Evolutionary conservation across 257 asterid species (phyloP).

Genomic region (Salvia splendens): DNA sequence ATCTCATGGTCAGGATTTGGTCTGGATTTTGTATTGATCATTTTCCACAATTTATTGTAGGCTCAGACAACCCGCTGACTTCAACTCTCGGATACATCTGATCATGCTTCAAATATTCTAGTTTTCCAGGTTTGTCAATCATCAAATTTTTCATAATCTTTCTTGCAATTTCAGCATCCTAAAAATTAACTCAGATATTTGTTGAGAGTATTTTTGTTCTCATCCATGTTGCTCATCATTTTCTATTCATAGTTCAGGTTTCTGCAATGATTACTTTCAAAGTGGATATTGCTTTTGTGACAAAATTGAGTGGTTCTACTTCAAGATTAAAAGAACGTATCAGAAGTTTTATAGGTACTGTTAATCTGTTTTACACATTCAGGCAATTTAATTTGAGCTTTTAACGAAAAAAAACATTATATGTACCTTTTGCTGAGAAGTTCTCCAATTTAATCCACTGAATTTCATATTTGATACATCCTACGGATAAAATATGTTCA

Average conservation of each 20-base stretch:
- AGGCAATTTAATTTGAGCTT: too few relatives aligned
- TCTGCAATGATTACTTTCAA: constrained; percentile 77
- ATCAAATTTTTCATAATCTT: constrained; percentile 25
- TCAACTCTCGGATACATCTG: constrained; percentile 90
- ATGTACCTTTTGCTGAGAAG: not conserved
- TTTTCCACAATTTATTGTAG: too few relatives aligned
- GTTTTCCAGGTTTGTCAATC: constrained; percentile 78
- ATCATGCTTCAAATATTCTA: constrained; percentile 69
- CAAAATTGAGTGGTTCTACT: constrained; percentile 55
- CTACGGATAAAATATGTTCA: not conserved
- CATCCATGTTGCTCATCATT: constrained; percentile 24
- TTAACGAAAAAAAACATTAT: too few relatives aligned
- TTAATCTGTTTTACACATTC: constrained; percentile 18
- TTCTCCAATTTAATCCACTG: too few relatives aligned
- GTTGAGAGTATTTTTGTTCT: constrained; percentile 9
- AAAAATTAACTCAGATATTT: constrained; percentile 1
- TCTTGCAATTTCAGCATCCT: constrained; percentile 18
- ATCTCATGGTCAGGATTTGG: too few relatives aligned
- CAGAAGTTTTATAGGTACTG: constrained; percentile 62
- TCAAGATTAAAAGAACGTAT: constrained; percentile 61
- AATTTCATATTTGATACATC: too few relatives aligned
- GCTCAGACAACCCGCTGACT: constrained; percentile 65
- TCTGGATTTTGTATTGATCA: too few relatives aligned
- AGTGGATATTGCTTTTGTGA: constrained; percentile 74
- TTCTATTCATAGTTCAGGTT: constrained; percentile 53